These are phyloP conservation scores for Aspergillus avenaceus DNA, from an alignment of 495 filamentous ascomycete species.

Conservation along the genomic window DNA sequence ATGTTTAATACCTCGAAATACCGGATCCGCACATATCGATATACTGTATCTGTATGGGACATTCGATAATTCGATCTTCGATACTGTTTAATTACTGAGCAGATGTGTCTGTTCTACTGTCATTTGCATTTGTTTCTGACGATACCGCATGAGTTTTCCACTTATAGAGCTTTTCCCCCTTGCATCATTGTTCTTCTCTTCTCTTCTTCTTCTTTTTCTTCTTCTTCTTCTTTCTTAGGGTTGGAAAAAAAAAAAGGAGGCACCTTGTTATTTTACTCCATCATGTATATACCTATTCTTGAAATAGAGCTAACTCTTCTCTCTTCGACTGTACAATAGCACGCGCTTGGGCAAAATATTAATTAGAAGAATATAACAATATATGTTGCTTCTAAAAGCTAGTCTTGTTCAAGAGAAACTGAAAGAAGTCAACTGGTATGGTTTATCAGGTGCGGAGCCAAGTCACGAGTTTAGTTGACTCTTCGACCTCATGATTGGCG, in stretches of 20 bases:
- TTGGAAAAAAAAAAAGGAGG: background rate
- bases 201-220: conserved; percentile 21
- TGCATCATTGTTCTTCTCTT: no score
- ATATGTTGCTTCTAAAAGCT: no score
- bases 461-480: background rate
- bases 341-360: no score
- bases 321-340: conserved; percentile 1
- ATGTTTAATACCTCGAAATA: background rate
- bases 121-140: conserved; percentile 5
- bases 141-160: conserved; percentile 22
- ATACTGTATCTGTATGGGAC: background rate
- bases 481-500: conserved; percentile 5
- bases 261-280: background rate
- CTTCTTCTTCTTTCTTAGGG: conserved; percentile 3
- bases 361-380: no score
- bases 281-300: conserved; percentile 9
- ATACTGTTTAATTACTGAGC: background rate
- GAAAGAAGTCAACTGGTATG: no score
- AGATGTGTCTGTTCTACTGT: background rate
- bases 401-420: no score
- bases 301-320: conserved; percentile 2
- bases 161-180: conserved; percentile 23
- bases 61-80: background rate
- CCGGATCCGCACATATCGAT: background rate
- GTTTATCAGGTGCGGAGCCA: background rate